phyloP scores from a whole-genome alignment of 345 rosid genomes.

The Bruguiera gymnorhiza region DNA sequence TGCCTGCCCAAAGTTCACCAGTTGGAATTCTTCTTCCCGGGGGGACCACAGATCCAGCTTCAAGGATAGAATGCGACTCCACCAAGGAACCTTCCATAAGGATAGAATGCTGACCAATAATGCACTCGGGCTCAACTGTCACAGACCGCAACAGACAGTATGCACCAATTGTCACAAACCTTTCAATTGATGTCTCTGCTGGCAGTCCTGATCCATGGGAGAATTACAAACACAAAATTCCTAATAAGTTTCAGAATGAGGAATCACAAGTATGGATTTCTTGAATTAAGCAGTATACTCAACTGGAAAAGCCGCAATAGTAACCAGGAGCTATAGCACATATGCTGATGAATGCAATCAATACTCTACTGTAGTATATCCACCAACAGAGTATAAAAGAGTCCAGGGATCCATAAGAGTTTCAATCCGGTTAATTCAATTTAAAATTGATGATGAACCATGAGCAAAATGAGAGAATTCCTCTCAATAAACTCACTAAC shows the following conservation, averaged over 20 bases:
- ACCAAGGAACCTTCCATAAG: conserved; percentile 98
- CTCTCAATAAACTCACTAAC: no score
- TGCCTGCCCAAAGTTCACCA: conserved; percentile 98
- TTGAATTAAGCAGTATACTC: not conserved
- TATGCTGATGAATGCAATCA: no score
- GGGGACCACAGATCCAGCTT: conserved; percentile 94
- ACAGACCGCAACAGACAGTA: conserved; percentile 82
- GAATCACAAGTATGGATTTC: not conserved
- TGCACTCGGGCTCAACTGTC: conserved; percentile 96
- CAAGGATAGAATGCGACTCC: conserved; percentile 84
- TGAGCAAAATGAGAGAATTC: no score
- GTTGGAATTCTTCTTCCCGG: conserved; percentile 97
- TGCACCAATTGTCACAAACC: conserved; percentile 89
- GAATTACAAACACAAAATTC: not conserved
- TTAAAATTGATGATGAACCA: no score
- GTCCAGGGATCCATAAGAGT: no score
- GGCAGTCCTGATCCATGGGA: conserved; percentile 65
- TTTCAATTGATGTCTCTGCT: conserved; percentile 78
- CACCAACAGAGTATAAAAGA: no score
- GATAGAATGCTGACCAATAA: conserved; percentile 90
- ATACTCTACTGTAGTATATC: no score
- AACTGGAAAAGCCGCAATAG: not conserved
- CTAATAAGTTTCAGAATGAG: not conserved
- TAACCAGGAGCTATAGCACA: not conserved
- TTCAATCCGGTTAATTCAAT: no score